Conservation (phyloP, 768 basidiomycete species). For the Saitozyma sp. region DNA sequence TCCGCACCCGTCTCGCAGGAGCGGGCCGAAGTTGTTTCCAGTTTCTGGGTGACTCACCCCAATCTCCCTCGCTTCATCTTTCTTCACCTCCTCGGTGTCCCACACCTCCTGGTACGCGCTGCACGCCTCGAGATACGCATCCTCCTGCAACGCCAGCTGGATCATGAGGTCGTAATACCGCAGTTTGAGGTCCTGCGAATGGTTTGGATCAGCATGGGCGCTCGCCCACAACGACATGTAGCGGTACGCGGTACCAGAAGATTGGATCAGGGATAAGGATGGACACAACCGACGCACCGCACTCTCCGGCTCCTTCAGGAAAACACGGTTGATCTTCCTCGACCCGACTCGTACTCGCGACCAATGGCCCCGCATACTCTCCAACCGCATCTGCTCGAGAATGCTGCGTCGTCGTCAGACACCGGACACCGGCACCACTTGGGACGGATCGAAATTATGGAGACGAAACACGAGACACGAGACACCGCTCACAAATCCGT, state of each 20-base stretch:
- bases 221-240: neutral
- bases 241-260: no score
- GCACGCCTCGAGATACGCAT: slow-evolving; percentile 85
- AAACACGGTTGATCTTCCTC: slow-evolving; percentile 89
- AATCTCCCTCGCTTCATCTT: slow-evolving; percentile 60
- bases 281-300: slow-evolving; percentile 61
- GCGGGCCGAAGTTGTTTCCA: neutral
- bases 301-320: slow-evolving; percentile 82
- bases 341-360: slow-evolving; percentile 86
- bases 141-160: slow-evolving; percentile 80
- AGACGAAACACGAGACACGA: neutral
- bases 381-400: slow-evolving; percentile 91
- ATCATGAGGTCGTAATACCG: slow-evolving; percentile 97
- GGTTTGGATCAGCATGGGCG: slow-evolving; percentile 9
- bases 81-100: slow-evolving; percentile 93
- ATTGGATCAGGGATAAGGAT: neutral
- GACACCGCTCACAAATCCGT: slow-evolving; percentile 68
- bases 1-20: no score
- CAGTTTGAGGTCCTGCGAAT: slow-evolving; percentile 79
- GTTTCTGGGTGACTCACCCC: slow-evolving; percentile 36
- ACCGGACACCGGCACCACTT: neutral
- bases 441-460: neutral
- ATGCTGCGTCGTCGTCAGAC: slow-evolving; percentile 55
- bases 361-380: slow-evolving; percentile 66
- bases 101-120: slow-evolving; percentile 95